Conservation (phyloP, 148 eudicot genomes). For the Rhododendron williamsianum region DNA sequence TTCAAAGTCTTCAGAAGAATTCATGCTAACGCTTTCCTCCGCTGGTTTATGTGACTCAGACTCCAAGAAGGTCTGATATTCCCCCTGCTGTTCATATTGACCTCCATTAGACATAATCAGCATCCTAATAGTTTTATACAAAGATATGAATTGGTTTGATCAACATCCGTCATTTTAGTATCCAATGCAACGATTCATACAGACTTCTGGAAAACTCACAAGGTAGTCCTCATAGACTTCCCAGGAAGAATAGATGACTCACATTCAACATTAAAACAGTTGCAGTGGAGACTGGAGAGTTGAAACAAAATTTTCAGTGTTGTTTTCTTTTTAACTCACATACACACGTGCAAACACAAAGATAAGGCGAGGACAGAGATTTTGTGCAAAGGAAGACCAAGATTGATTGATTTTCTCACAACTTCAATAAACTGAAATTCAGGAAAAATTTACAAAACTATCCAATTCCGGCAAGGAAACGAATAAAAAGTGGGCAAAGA, state of each 20-base stretch:
- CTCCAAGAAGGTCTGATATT: neutral
- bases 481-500: neutral
- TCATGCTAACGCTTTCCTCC: neutral
- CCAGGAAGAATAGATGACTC: neutral
- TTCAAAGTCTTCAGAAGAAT: conserved; percentile 1
- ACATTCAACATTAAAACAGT: neutral
- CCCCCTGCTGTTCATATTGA: neutral
- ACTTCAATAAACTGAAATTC: neutral
- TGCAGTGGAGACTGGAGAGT: neutral
- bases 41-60: neutral
- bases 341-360: neutral
- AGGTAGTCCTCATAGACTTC: neutral
- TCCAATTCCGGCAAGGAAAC: neutral
- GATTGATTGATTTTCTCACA: neutral
- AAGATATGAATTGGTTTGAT: neutral
- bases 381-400: neutral
- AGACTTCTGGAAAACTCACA: neutral
- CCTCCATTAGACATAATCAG: neutral
- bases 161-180: neutral
- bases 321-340: neutral
- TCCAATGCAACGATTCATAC: neutral
- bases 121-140: neutral
- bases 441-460: neutral
- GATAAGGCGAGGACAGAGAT: neutral
- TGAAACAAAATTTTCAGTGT: neutral